Evolutionary conservation across 495 filamentous ascomycete genomes (phyloP), one percentile per base, ranked within the genome.

Genomic region (Penicillium cinerascens): DNA sequence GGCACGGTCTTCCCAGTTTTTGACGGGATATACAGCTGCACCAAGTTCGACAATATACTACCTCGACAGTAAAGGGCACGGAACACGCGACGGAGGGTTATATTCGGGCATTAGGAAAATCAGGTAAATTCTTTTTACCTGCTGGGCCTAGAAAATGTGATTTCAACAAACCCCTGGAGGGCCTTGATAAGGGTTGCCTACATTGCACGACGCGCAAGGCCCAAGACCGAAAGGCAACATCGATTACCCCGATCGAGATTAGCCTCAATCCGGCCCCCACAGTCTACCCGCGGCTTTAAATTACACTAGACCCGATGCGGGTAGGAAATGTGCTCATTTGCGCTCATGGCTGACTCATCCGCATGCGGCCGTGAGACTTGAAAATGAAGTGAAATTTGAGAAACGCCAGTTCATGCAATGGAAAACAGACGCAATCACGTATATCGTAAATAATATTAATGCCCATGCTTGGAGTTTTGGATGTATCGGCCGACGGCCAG

Each of bases 401-500:
- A 27, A 15, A 41, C 7, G 18, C 20, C 46, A 9, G 17, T 33
- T 13, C 33, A 37, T 22, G 16, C 21, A 40, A 50, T 20, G 41
- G 20, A n/a, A n/a, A n/a, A 38, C 21, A 35, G 16, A 42, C 47
- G 25, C 44, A 46, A 26, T 9, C 13, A 41, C 27, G 44, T 20
- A 15, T 26, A 39, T 42, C 44, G 18, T 55, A 20, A 44, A 11
- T 27, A 29, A 16, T 38, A 42, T 64, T 42, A 69, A 42, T 69
- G 66, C 4, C 36, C 55, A 38, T 69, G 63, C 18, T 66, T 66
- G 44, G 62, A 63, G 50, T 55, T 63, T 27, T 69, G 61, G 53
- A 70, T 66, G 43, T 85, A 91, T 54, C 92, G 76, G 11, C 92
- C 92, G 43, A 92, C 77, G 0, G 82, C 79, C 33, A 97, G 71